Evolutionary conservation across 768 basidiomycete genomes (phyloP).

Genomic region (Tricholoma saponaceum): DNA sequence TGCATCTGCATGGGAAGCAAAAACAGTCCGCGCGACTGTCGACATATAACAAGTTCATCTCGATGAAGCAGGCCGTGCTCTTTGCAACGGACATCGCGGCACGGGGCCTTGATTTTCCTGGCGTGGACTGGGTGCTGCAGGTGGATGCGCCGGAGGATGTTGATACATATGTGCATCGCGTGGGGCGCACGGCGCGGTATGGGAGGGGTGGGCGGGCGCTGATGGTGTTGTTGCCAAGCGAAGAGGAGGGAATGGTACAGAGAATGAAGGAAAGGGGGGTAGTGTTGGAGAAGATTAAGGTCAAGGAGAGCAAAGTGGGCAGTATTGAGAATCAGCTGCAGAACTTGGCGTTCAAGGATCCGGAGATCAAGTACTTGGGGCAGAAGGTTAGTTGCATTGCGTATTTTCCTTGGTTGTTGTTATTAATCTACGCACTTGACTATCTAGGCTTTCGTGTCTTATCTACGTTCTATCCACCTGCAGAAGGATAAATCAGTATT

Average conservation of each 20-base stretch:
- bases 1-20: conserved; percentile 94
- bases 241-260: conserved; percentile 85
- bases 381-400: conserved; percentile 58
- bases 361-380: conserved; percentile 95
- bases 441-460: conserved; percentile 88
- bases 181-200: conserved; percentile 93
- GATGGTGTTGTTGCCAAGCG: conserved; percentile 81
- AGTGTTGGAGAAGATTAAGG: conserved; percentile 75
- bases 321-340: conserved; percentile 86
- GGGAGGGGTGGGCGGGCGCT: conserved; percentile 86
- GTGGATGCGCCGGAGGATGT: conserved; percentile 96
- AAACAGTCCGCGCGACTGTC: conserved; percentile 86
- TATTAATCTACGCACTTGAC: background rate
- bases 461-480: conserved; percentile 86
- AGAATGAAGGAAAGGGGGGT: conserved; percentile 72
- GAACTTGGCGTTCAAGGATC: conserved; percentile 89
- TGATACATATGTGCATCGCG: conserved; percentile 96
- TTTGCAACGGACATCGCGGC: conserved; percentile 97
- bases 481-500: conserved; percentile 95
- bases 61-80: conserved; percentile 77
- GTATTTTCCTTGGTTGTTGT: conserved; percentile 21
- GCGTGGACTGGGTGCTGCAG: conserved; percentile 96
- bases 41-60: conserved; percentile 82
- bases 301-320: conserved; percentile 81
- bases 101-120: conserved; percentile 93